Evolutionary conservation across 352 stramenopile genomes (phyloP).

Genomic region (Globisporangium abappressorium): DNA sequence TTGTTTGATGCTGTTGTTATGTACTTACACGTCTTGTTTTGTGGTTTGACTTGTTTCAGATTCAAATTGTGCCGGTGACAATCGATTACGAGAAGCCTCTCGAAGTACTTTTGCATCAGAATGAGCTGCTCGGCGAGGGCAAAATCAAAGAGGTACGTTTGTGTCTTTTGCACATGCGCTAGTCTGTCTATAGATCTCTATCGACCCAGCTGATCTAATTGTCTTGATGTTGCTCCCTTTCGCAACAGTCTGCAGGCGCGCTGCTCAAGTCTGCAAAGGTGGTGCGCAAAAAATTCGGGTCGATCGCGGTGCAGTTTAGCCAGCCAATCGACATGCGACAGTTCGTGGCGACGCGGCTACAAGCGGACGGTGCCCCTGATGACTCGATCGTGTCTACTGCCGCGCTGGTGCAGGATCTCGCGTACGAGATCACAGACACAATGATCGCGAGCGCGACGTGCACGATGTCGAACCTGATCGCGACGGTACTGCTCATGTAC

Average conservation of each 20-base stretch:
- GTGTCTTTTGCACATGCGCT: background rate
- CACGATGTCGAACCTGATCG: constrained; percentile 71
- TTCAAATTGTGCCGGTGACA: constrained; percentile 78
- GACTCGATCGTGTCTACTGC: constrained; percentile 34
- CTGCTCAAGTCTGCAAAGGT: constrained; percentile 68
- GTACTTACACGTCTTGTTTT: background rate
- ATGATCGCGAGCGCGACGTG: constrained; percentile 70
- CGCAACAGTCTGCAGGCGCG: constrained; percentile 47
- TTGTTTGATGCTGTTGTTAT: background rate
- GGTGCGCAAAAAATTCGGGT: constrained; percentile 78
- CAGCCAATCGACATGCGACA: constrained; percentile 62
- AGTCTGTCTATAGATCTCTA: background rate
- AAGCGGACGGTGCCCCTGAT: constrained; percentile 17
- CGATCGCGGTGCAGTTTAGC: constrained; percentile 77
- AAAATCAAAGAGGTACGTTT: constrained; percentile 68
- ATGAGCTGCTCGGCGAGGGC: constrained; percentile 74
- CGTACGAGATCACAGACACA: constrained; percentile 70
- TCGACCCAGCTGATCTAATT: background rate
- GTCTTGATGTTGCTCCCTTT: background rate
- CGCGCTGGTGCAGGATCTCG: constrained; percentile 55
- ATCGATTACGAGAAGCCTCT: constrained; percentile 88
- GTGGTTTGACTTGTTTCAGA: constrained; percentile 24
- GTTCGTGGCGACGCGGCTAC: constrained; percentile 31
- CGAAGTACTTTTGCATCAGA: constrained; percentile 78
- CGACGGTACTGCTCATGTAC: constrained; percentile 73